These are phyloP conservation scores for Venturiaceae sp. DNA, from an alignment of 2,329 filamentous ascomycete species.

Conservation along the genomic window DNA sequence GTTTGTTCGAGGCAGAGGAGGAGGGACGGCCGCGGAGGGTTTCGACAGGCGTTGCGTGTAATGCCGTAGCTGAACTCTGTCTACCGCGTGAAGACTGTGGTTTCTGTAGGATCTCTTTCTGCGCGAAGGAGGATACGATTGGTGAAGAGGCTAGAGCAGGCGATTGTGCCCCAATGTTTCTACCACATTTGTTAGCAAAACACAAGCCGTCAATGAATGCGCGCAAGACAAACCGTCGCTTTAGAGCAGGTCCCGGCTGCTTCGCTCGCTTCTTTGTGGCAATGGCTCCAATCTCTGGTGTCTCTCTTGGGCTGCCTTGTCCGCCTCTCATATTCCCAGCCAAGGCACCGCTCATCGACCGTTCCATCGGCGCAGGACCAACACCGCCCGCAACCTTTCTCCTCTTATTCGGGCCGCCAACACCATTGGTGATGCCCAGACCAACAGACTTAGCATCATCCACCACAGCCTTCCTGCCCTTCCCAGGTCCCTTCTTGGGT, in stretches of 20 bases:
- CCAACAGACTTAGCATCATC: slow-evolving; percentile 40
- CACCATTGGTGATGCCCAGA: slow-evolving; percentile 54
- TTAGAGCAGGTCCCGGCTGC: slow-evolving; percentile 53
- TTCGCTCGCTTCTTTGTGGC: slow-evolving; percentile 54
- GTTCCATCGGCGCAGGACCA: slow-evolving; percentile 47
- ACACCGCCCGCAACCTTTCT: slow-evolving; percentile 51
- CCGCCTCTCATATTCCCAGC: slow-evolving; percentile 37
- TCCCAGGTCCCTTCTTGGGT: slow-evolving; percentile 55
- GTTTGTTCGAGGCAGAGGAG: slow-evolving; percentile 52
- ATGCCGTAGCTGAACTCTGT: slow-evolving; percentile 52
- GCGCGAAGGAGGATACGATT: slow-evolving; percentile 54
- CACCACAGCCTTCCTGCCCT: slow-evolving; percentile 51
- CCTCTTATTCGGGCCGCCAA: slow-evolving; percentile 55
- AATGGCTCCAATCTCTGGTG: slow-evolving; percentile 50
- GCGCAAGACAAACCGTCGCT: slow-evolving; percentile 1
- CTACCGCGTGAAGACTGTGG: slow-evolving; percentile 62
- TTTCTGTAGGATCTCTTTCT: slow-evolving; percentile 49
- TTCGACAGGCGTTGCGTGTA: background rate
- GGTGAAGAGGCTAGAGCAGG: slow-evolving; percentile 69
- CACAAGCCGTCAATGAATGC: too few species aligned
- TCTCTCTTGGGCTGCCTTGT: slow-evolving; percentile 56
- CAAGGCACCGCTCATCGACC: slow-evolving; percentile 49
- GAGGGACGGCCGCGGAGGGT: slow-evolving; percentile 32
- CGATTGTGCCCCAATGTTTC: slow-evolving; percentile 48
- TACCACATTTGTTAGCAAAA: slow-evolving; percentile 22